Conservation (phyloP, 2,329 filamentous ascomycete genomes). For the Trichoderma harzianum region DNA sequence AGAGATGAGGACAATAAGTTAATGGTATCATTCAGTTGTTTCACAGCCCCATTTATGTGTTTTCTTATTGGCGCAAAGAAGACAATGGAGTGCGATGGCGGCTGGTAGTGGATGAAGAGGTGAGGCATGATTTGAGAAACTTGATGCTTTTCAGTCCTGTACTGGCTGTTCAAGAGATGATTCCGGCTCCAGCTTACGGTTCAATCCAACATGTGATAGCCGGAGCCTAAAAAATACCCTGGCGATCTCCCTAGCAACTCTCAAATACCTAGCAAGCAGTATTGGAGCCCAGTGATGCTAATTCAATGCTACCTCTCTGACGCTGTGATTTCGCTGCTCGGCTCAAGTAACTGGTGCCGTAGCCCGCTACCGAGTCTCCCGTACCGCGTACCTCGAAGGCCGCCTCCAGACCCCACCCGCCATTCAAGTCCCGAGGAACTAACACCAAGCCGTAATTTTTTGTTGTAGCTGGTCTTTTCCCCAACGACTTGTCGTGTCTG, state of each 20-base stretch:
- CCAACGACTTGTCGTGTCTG: neutral
- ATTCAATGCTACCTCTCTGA: neutral
- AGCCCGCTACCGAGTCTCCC: neutral
- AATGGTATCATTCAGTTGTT: neutral
- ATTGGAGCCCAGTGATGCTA: neutral
- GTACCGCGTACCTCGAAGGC: neutral
- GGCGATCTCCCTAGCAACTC: neutral
- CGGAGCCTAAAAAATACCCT: neutral
- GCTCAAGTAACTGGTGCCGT: neutral
- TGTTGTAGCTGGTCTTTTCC: neutral
- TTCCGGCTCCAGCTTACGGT: neutral
- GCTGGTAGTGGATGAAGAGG: neutral
- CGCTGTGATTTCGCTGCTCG: neutral
- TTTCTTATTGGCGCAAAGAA: neutral
- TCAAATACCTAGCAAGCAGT: neutral
- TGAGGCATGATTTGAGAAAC: neutral
- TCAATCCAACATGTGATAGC: neutral
- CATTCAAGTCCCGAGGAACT: neutral
- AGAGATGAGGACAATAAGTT: neutral
- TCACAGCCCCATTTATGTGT: neutral
- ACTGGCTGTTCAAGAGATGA: no score
- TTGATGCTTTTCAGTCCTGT: neutral
- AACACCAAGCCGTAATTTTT: neutral
- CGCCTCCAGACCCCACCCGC: neutral
- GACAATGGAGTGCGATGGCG: neutral